Evolutionary conservation across 495 filamentous ascomycete genomes (phyloP).

Genomic region (Penicillium longicatenatum): DNA sequence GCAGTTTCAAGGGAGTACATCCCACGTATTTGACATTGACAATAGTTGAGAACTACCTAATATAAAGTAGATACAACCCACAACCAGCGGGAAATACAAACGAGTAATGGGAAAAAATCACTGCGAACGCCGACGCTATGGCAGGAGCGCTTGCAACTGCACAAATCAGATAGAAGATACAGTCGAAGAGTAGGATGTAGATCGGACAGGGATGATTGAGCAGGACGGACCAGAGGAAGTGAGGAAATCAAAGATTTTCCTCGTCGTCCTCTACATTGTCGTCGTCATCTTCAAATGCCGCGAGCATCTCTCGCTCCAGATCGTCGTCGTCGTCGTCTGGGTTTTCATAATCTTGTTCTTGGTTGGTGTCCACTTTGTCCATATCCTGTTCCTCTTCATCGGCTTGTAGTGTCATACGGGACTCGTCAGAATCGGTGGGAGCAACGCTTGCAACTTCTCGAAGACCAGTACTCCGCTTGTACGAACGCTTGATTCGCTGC

Average conservation of each 20-base stretch:
- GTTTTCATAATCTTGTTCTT: slow-evolving; percentile 24
- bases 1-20: not conserved
- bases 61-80: not conserved
- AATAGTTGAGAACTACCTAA: not conserved
- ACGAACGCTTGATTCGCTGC: slow-evolving; percentile 53
- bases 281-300: slow-evolving; percentile 60
- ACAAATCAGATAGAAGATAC: slow-evolving; percentile 13
- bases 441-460: slow-evolving; percentile 44
- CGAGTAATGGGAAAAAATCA: not conserved
- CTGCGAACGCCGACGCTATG: slow-evolving; percentile 48
- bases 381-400: slow-evolving; percentile 28
- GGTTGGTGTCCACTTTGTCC: slow-evolving; percentile 24
- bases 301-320: slow-evolving; percentile 67
- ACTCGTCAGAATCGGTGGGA: slow-evolving; percentile 6
- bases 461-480: slow-evolving; percentile 48
- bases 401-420: slow-evolving; percentile 55
- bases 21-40: not conserved
- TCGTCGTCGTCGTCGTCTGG: slow-evolving; percentile 59
- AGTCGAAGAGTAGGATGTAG: slow-evolving; percentile 4
- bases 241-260: slow-evolving; percentile 28
- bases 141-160: slow-evolving; percentile 33
- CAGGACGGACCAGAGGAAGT: slow-evolving; percentile 6
- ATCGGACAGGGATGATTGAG: not conserved
- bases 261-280: slow-evolving; percentile 11
- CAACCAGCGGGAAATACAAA: slow-evolving; percentile 6